Base-by-base conservation (phyloP, 768 basidiomycete genomes). In the Phaeotremella fagi region DNA sequence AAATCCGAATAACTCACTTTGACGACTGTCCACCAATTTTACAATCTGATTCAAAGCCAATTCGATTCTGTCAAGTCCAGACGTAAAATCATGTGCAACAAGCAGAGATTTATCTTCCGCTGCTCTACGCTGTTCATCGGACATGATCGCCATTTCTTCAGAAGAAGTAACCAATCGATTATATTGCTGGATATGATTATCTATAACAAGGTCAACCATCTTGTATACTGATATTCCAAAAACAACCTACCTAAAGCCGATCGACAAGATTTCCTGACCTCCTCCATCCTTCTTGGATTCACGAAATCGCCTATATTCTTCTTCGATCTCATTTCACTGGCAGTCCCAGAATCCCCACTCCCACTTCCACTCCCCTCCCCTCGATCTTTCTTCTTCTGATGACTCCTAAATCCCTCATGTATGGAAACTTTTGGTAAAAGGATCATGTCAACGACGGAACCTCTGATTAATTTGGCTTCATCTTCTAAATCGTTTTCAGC, bases 231-330 rank as follows among this genome's bases (percentile, higher is more conserved):
- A 33, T 33, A 22, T 23, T 31, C 6, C 16, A 37, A 23, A 18
- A 0, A 11, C 3, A 27, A 61, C 69, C 45, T 43, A 68, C 70
- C 68, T 52, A 70, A 62, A 4, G 59, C 54, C 4, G 37, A 46
- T 31, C 55, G 47, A 58, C 71, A 72, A 9, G 48, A 59, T 16
- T 70, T 64, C 22, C 60, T 38, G 28, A 75, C 73, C 37, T 61
- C 58, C 55, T 66, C 59, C 73, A 75, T 72, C 60, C 66, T 63
- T 27, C 52, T 38, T 9, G 50, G 48, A 59, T 66, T 66, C 11
- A 75, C 70, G 50, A 53, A 73, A 46, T 67, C 71, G 14, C 54
- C 71, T 47, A 75, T 33, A 0, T 59, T 71, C 60, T 65, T 68
- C 35, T 22, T 61, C 49, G 14, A 53, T 55, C 22, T 44, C 29